Base-by-base conservation (phyloP, 768 basidiomycete species). In the Suillus lakei region DNA sequence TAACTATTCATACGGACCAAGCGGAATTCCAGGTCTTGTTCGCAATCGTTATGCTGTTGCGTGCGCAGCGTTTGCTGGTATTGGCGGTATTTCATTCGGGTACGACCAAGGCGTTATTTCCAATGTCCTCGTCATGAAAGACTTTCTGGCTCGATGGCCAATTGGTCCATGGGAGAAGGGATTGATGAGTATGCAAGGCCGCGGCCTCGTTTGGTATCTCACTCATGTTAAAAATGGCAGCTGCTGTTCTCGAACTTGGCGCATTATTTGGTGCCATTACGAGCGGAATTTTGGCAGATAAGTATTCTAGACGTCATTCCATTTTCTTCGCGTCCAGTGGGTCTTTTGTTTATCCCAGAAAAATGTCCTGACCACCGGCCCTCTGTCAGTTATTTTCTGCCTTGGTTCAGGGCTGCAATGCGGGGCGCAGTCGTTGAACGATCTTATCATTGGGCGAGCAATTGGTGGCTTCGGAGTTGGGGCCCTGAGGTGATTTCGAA, bases 21-120 rank as follows among this genome's bases (percentile, higher is more conserved):
- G 76, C n/a, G 91, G 92, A 1, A 68, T 92, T 12, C 69, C 80
- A 3, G 92, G 92, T 12, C 80, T 93, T 18, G 72, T 83, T 54
- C 84, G 83, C 67, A 93, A 92, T 72, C 83, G 81, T 64, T 91
- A 89, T 68, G 85, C 88, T 5, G 75, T 89, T 9, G 77, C 86
- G 2, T 93, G 91, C 66, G 91, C 89, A 5, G 78, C 89, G 56
- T 92, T 93, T 68, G 92, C 89, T 0, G 90, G 88, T 12, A 85
- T 93, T 69, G 92, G 92, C 1, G 91, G 91, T 0, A 73, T 93
- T 63, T 86, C 89, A 16, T 93, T 93, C 74, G 92, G 92, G 10
- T 93, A 93, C 71, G 92, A 93, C 70, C 92, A 93, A 72, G 92
- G 92, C 43, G 92, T 93, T 63, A 92, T 95, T 68, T 91, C 93